A percentile compares a stretch with the other conserved stretches of the same genome.
phyloP scores from a whole-genome alignment of 257 asterid species.

The Phtheirospermum japonicum region DNA sequence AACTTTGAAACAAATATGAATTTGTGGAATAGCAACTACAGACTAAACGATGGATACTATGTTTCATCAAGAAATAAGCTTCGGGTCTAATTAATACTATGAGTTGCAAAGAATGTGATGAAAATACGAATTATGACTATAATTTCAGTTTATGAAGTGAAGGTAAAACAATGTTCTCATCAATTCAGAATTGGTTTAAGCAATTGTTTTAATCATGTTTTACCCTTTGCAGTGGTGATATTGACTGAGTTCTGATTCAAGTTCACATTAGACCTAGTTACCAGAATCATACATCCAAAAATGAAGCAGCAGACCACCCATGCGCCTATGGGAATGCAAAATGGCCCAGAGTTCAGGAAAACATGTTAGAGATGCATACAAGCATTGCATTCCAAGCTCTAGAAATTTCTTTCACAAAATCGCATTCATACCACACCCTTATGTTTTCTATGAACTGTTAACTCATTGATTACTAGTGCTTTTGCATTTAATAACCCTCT shows the following conservation, averaged over 20 bases:
- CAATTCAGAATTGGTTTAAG: background rate
- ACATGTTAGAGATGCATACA: background rate
- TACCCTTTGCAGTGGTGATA: background rate
- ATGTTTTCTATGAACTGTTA: background rate
- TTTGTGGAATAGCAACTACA: background rate
- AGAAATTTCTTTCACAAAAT: conserved; percentile 1
- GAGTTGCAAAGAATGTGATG: conserved; percentile 1
- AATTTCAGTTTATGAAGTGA: background rate
- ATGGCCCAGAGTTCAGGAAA: too few species aligned
- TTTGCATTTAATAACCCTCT: background rate
- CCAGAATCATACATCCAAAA: conserved; percentile 15
- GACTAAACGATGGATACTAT: background rate
- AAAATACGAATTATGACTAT: background rate
- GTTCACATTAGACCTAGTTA: background rate
- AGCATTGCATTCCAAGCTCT: background rate
- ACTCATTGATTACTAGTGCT: background rate
- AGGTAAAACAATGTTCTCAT: background rate
- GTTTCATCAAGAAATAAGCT: background rate
- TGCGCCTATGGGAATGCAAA: too few species aligned
- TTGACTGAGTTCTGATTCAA: background rate
- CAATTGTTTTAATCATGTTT: background rate
- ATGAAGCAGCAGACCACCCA: background rate
- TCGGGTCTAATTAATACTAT: background rate
- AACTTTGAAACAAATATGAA: background rate
- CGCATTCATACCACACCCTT: background rate